Evolutionary conservation across 164 flowering plant species (phyloP).

Genomic region (Houttuynia cordata): DNA sequence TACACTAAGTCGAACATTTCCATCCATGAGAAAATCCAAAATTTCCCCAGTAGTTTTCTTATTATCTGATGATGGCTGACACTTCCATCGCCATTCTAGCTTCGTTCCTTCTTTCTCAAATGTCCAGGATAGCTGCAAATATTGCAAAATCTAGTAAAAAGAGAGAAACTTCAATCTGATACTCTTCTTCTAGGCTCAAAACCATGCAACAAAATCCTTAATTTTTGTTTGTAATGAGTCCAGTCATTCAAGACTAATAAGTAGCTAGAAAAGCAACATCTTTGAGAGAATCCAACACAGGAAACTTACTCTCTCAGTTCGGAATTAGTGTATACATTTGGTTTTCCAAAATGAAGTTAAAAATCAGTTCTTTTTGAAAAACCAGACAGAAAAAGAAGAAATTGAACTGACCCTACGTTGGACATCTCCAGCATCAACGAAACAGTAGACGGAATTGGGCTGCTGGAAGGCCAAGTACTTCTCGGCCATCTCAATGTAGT

Average conservation of each 20-base stretch:
- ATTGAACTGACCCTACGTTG: constrained; percentile 39
- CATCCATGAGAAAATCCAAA: constrained; percentile 86
- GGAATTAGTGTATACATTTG: no score
- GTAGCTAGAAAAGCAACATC: not conserved
- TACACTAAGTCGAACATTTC: constrained; percentile 78
- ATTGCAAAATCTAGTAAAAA: not conserved
- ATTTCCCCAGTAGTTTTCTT: constrained; percentile 46
- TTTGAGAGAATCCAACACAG: no score
- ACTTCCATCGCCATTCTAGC: constrained; percentile 95
- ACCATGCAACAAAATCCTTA: no score
- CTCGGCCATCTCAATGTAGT: constrained; percentile 70
- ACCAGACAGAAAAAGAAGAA: not conserved
- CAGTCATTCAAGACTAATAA: not conserved
- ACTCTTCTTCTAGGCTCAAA: no score
- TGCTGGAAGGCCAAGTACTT: constrained; percentile 72
- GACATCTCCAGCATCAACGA: constrained; percentile 65
- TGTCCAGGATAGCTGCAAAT: constrained; percentile 78
- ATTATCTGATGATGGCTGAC: constrained; percentile 43
- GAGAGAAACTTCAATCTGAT: not conserved
- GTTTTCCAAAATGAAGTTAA: no score
- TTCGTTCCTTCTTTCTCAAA: constrained; percentile 85
- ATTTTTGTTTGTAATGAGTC: no score
- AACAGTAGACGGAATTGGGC: constrained; percentile 61
- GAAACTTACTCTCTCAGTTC: no score
- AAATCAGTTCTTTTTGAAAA: no score